These are phyloP conservation scores for Ceratocystis papillata DNA, from an alignment of 2,329 filamentous ascomycete genomes.

Conservation along the genomic window DNA sequence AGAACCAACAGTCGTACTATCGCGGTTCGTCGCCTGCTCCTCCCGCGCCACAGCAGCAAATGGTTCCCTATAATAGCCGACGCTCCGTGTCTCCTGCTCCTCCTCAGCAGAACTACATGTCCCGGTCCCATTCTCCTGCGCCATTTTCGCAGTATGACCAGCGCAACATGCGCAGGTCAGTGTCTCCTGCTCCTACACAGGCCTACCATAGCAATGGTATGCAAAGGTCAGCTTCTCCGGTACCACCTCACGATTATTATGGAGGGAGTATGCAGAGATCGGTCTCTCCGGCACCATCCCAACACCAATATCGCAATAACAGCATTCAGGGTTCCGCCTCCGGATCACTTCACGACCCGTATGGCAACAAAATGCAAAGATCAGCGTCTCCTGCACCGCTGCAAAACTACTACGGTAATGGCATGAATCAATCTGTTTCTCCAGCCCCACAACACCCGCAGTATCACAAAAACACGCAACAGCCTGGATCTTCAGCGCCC, in stretches of 20 bases:
- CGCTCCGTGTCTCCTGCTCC: constrained; percentile 25
- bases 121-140: constrained; percentile 28
- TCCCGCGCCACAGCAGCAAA: constrained; percentile 26
- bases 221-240: constrained; percentile 34
- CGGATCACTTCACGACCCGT: constrained; percentile 26
- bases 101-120: constrained; percentile 20
- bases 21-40: constrained; percentile 34
- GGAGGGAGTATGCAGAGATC: constrained; percentile 22
- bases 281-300: constrained; percentile 23
- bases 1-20: constrained; percentile 28
- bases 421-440: constrained; percentile 25
- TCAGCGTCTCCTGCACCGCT: constrained; percentile 17
- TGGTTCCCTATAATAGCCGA: constrained; percentile 26
- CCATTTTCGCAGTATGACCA: constrained; percentile 25
- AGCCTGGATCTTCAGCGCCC: constrained; percentile 15
- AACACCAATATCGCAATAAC: constrained; percentile 16
- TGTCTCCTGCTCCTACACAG: constrained; percentile 24
- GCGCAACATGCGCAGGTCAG: constrained; percentile 25
- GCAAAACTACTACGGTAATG: constrained; percentile 17
- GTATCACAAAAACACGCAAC: constrained; percentile 28
- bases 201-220: constrained; percentile 22
- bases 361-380: constrained; percentile 29
- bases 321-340: constrained; percentile 25
- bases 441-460: constrained; percentile 26
- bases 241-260: constrained; percentile 31